Conservation (phyloP, 169 alveolate species). For the Cryptosporidium felis region DNA sequence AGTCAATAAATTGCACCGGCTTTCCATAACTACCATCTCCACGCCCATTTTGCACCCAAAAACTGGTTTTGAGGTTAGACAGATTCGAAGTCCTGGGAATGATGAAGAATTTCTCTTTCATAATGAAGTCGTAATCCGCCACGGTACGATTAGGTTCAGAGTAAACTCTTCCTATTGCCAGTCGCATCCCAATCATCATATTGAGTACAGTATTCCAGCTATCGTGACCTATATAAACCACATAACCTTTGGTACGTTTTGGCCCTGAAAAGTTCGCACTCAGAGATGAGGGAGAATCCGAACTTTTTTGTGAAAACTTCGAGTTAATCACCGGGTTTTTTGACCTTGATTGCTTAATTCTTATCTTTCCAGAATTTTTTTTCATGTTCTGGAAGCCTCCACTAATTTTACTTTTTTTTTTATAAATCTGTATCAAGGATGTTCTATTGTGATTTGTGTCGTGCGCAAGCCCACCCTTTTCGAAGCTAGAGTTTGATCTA, state of each 20-base stretch:
- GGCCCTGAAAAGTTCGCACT: slow-evolving; percentile 1
- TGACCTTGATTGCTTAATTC: not conserved
- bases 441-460: not conserved
- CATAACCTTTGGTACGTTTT: slow-evolving; percentile 69
- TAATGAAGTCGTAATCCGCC: slow-evolving; percentile 65
- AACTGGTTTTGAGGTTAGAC: not conserved
- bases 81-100: slow-evolving; percentile 31
- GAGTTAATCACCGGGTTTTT: slow-evolving; percentile 13
- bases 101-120: slow-evolving; percentile 59
- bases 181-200: slow-evolving; percentile 89
- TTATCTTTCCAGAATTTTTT: slow-evolving; percentile 35
- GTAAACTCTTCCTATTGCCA: slow-evolving; percentile 79
- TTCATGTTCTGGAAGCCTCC: slow-evolving; percentile 53
- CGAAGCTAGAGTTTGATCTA: slow-evolving; percentile 7
- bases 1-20: slow-evolving; percentile 88
- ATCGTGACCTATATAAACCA: slow-evolving; percentile 90
- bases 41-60: not conserved
- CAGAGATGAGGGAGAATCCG: slow-evolving; percentile 3
- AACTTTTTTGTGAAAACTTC: slow-evolving; percentile 27
- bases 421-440: slow-evolving; percentile 15
- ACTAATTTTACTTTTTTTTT: not conserved
- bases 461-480: not conserved
- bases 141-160: slow-evolving; percentile 65
- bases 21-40: not conserved
- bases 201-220: slow-evolving; percentile 89